Evolutionary conservation across 768 basidiomycete species (phyloP).

Genomic region (Dentipellis sp.): DNA sequence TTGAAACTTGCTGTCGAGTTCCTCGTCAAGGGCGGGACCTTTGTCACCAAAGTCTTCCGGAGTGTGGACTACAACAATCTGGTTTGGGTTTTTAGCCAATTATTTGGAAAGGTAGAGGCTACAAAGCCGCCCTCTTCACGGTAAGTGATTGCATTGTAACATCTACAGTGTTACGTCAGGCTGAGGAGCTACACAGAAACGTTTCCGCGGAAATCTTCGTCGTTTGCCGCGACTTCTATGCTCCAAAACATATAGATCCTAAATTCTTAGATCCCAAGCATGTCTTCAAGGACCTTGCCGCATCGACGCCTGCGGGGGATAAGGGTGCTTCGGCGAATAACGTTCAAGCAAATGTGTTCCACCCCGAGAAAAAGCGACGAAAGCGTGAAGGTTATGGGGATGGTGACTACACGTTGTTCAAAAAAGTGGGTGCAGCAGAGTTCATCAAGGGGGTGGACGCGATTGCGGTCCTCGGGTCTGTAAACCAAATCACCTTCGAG

Average conservation of each 20-base stretch:
- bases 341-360: constrained; percentile 84
- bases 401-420: constrained; percentile 87
- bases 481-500: constrained; percentile 68
- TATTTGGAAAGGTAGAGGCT: constrained; percentile 94
- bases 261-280: constrained; percentile 97
- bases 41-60: constrained; percentile 97
- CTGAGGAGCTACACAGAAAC: constrained; percentile 45
- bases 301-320: constrained; percentile 34
- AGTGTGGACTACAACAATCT: constrained; percentile 98
- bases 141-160: constrained; percentile 31
- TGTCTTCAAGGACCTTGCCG: constrained; percentile 87
- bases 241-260: constrained; percentile 92
- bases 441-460: constrained; percentile 71
- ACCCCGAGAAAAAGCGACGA: constrained; percentile 93
- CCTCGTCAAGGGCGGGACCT: constrained; percentile 85
- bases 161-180: background rate
- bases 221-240: constrained; percentile 89
- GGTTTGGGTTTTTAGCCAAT: constrained; percentile 96
- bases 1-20: constrained; percentile 95
- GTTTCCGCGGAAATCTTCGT: constrained; percentile 99
- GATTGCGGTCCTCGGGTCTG: constrained; percentile 65
- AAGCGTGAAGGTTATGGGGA: constrained; percentile 93
- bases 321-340: constrained; percentile 55
- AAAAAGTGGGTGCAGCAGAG: constrained; percentile 53
- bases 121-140: constrained; percentile 98